Percentiles rank a stretch among this genome's conserved stretches.
phyloP scores from a whole-genome alignment of 495 filamentous ascomycete genomes.

The Saxophila tyrrhenica region DNA sequence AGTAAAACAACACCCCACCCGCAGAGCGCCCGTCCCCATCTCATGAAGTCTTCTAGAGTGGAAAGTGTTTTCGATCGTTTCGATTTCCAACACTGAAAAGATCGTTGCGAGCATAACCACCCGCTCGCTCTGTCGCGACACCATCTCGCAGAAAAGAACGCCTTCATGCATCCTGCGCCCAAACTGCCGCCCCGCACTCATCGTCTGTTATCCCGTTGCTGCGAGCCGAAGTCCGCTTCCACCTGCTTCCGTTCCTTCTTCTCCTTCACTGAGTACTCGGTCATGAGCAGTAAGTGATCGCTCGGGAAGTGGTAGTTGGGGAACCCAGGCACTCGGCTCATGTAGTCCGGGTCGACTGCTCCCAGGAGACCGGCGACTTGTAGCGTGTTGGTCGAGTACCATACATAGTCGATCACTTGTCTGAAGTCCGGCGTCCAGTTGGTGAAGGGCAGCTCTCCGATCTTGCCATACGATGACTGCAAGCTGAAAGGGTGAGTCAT shows the following conservation, averaged over 20 bases:
- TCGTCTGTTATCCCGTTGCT: not conserved
- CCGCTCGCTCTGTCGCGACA: not conserved
- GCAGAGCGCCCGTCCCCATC: not conserved
- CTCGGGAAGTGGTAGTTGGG: constrained; percentile 96
- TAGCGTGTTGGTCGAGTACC: constrained; percentile 86
- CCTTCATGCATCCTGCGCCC: not conserved
- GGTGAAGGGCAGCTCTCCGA: constrained; percentile 81
- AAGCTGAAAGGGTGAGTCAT: constrained; percentile 91
- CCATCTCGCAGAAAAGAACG: not conserved
- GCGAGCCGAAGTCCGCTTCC: constrained; percentile 50
- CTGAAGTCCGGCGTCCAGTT: constrained; percentile 91
- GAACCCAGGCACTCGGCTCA: constrained; percentile 84
- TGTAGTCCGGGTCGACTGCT: constrained; percentile 80
- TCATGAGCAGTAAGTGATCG: constrained; percentile 86
- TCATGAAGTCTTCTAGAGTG: not conserved
- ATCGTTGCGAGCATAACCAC: not conserved
- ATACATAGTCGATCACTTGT: constrained; percentile 91
- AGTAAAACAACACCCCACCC: not conserved
- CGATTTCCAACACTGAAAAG: not conserved
- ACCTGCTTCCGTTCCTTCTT: constrained; percentile 66
- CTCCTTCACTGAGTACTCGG: constrained; percentile 82
- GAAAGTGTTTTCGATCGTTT: not conserved
- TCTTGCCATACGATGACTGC: constrained; percentile 69
- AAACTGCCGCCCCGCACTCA: not conserved
- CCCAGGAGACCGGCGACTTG: constrained; percentile 81